Base-by-base conservation (phyloP, 1,284 basidiomycete species). In the Rhodotorula sp. region DNA sequence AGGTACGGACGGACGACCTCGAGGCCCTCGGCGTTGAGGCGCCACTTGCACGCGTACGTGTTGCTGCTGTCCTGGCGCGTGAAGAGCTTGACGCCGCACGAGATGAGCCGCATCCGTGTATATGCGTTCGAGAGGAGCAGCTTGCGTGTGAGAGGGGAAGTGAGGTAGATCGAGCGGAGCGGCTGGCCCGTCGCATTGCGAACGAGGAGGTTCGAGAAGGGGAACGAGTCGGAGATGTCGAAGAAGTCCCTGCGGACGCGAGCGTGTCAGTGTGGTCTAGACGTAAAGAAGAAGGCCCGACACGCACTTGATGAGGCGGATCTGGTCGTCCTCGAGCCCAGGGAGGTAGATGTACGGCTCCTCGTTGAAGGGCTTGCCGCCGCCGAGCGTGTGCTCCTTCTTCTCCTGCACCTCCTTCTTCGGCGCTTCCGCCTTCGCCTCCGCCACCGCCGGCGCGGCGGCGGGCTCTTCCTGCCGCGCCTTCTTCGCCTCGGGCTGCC, bases 101-200 rank as follows among this genome's bases (percentile, higher is more conserved):
- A 90, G 78, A 96, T 90, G 69, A 99, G 87, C 3, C 97, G 89
- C 68, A 98, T 86, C 37, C 89, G 88, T 53, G 88, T 87, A 80
- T 90, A 95, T 81, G 94, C 90, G 80, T 98, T 98, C 80, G 89
- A 85, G 61, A 85, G 80, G 70, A 98, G 86, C 73, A 99, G 85
- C 27, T 86, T 83, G 71, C 84, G 79, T 78, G 95, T 90, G 73
- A 91, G 84, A 78, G 90, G 87, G 78, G 96, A 97, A 66, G 91
- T 90, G 74, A 98, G 85, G 85, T 98, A 98, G 63, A 98, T 85
- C 13, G 91, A 91, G 55, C 95, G 89, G 34, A 90, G 85, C 25
- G 85, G 83, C 39, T 91, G 89, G 50, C 91, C 92, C 41, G 84
- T 86, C 2, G 91, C 89, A 81, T 96, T 97, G 72, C 97, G 89